A percentile compares a stretch with the other conserved stretches of the same genome.
phyloP scores from a whole-genome alignment of 2,329 filamentous ascomycete species.

The Pestalotiopsis fici region DNA sequence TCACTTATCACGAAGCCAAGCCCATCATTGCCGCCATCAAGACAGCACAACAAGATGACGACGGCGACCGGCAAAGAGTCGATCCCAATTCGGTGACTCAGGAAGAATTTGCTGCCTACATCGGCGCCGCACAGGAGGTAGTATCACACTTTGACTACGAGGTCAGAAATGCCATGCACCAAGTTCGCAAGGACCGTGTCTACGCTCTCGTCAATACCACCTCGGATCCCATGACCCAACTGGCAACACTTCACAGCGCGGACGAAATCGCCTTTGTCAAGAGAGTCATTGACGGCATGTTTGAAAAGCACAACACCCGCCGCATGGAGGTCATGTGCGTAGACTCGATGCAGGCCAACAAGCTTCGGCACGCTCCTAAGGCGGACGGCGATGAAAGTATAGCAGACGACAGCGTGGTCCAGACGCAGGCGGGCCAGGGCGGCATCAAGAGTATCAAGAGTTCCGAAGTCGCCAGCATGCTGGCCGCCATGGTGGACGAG shows the following conservation, averaged over 20 bases:
- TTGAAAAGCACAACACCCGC: conserved; percentile 80
- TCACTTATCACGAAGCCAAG: conserved; percentile 75
- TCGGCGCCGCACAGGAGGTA: conserved; percentile 69
- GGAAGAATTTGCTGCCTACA: conserved; percentile 67
- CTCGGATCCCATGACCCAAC: conserved; percentile 71
- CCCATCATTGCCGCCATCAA: conserved; percentile 77
- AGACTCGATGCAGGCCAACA: conserved; percentile 75
- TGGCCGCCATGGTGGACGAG: conserved; percentile 71
- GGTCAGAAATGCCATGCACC: conserved; percentile 74
- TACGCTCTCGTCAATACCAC: conserved; percentile 88
- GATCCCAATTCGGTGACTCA: conserved; percentile 65
- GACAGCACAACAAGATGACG: conserved; percentile 45
- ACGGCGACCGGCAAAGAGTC: conserved; percentile 16
- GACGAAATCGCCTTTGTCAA: conserved; percentile 73
- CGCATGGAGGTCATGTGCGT: conserved; percentile 84
- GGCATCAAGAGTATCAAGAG: conserved; percentile 64
- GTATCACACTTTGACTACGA: conserved; percentile 85
- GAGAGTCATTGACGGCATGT: conserved; percentile 86
- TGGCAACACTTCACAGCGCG: conserved; percentile 4
- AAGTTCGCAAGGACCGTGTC: conserved; percentile 65
- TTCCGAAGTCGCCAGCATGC: conserved; percentile 73
- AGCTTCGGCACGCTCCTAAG: conserved; percentile 59
- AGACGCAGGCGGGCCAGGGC: conserved; percentile 27
- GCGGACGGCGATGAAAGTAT: conserved; percentile 21
- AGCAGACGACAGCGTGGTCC: conserved; percentile 28